A percentile compares a stretch with the other conserved stretches of the same genome.
These are phyloP conservation scores for Geranomyces michiganensis DNA, from an alignment of 192 early-diverging fungal genomes.

Conservation along the genomic window DNA sequence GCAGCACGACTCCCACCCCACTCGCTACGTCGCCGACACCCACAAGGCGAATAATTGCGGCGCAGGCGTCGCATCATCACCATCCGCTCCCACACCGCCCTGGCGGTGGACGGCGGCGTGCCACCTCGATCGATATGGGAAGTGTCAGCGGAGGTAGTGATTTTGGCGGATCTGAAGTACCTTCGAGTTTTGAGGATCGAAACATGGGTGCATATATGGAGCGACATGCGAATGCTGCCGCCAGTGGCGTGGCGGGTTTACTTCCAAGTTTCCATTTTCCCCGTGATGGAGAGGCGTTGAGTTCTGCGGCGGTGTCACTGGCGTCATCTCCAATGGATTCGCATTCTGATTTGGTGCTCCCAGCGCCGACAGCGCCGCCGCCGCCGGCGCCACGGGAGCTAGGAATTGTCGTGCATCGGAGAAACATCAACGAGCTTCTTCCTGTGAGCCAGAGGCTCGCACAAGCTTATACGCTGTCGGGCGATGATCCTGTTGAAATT, in stretches of 20 bases:
- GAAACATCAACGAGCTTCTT: constrained; percentile 59
- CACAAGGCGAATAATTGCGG: not conserved
- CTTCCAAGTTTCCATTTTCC: not conserved
- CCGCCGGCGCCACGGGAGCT: not conserved
- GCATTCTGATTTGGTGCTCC: not conserved
- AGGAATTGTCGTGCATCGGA: constrained; percentile 48
- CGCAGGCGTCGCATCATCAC: not conserved
- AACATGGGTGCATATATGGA: too few species aligned
- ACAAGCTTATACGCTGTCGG: constrained; percentile 54
- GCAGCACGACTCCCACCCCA: not conserved
- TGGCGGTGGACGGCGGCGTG: not conserved
- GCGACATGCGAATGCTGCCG: not conserved
- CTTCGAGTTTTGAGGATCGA: constrained; percentile 16
- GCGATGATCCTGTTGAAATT: constrained; percentile 59
- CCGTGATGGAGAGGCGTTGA: not conserved
- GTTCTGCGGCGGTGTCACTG: constrained; percentile 1
- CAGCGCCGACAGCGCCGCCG: not conserved
- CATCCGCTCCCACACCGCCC: not conserved
- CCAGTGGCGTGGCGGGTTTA: not conserved
- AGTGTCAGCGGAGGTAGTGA: constrained; percentile 31
- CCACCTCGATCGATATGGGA: not conserved
- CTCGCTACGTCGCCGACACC: constrained; percentile 2
- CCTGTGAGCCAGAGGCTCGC: constrained; percentile 65
- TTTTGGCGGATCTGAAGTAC: constrained; percentile 13
- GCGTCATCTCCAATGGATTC: constrained; percentile 4